A percentile compares a stretch with the other conserved stretches of the same genome.
Conservation (phyloP, 225 moss, liverwort and hornwort species). For the Bryum argenteum region DNA sequence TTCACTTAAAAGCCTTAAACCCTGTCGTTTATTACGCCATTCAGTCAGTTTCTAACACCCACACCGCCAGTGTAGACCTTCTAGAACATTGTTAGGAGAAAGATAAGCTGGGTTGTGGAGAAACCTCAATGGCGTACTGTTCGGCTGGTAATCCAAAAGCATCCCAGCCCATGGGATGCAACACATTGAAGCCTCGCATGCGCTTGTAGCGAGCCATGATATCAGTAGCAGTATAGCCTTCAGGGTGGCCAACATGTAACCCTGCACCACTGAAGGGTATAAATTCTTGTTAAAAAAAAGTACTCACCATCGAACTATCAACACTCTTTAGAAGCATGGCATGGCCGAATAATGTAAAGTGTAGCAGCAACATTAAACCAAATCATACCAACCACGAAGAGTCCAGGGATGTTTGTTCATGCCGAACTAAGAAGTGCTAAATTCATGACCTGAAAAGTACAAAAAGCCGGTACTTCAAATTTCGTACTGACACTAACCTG, state of each 20-base stretch:
- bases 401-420: neutral
- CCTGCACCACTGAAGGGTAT: conserved; percentile 81
- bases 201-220: conserved; percentile 93
- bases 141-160: conserved; percentile 96
- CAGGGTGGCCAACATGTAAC: conserved; percentile 94
- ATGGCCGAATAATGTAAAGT: neutral
- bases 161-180: conserved; percentile 99
- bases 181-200: conserved; percentile 88
- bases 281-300: conserved; percentile 31
- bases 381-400: neutral
- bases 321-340: neutral
- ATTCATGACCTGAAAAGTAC: too few relatives aligned
- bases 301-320: neutral
- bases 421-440: neutral
- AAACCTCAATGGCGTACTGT: conserved; percentile 96
- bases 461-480: neutral
- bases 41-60: neutral
- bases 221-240: conserved; percentile 92
- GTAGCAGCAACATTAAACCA: neutral
- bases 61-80: neutral
- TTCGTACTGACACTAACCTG: conserved; percentile 48
- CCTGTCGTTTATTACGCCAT: neutral
- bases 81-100: neutral
- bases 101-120: neutral
- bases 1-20: neutral